Conservation (phyloP, 2,329 filamentous ascomycete genomes). For the Nannizziopsis barbatae region DNA sequence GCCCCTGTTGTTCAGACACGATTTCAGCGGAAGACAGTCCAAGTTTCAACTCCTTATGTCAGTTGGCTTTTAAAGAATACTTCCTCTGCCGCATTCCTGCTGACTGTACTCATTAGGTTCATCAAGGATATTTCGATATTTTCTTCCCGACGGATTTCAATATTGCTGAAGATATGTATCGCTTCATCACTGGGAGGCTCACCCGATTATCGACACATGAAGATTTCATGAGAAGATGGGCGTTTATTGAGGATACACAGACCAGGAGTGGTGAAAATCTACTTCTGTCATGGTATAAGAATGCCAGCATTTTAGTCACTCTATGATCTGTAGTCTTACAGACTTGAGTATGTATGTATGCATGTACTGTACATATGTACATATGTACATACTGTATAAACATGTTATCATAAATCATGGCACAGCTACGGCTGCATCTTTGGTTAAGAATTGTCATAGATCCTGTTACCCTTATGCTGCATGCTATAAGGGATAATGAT, state of each 20-base stretch:
- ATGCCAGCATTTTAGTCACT: slow-evolving; percentile 84
- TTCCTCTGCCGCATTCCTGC: neutral
- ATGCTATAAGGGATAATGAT: too few relatives aligned
- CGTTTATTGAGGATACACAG: slow-evolving; percentile 78
- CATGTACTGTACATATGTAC: too few relatives aligned
- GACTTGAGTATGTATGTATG: neutral
- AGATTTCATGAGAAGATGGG: slow-evolving; percentile 83
- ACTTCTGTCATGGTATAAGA: slow-evolving; percentile 83
- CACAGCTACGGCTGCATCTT: too few relatives aligned
- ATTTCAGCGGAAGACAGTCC: slow-evolving; percentile 74
- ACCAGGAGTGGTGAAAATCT: slow-evolving; percentile 89
- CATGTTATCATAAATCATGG: too few relatives aligned
- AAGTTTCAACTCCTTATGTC: slow-evolving; percentile 82
- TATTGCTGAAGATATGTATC: slow-evolving; percentile 83
- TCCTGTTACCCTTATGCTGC: too few relatives aligned
- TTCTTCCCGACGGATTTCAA: slow-evolving; percentile 94
- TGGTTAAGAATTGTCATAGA: too few relatives aligned
- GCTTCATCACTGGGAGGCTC: slow-evolving; percentile 82
- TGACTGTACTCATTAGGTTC: slow-evolving; percentile 50
- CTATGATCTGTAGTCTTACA: slow-evolving; percentile 43
- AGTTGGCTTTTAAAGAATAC: slow-evolving; percentile 26
- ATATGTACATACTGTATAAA: too few relatives aligned
- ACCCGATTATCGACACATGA: slow-evolving; percentile 77
- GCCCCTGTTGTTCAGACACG: slow-evolving; percentile 93
- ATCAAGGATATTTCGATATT: slow-evolving; percentile 98